phyloP scores from a whole-genome alignment of 176 grass and related monocot species.

The Juncus inflexus region DNA sequence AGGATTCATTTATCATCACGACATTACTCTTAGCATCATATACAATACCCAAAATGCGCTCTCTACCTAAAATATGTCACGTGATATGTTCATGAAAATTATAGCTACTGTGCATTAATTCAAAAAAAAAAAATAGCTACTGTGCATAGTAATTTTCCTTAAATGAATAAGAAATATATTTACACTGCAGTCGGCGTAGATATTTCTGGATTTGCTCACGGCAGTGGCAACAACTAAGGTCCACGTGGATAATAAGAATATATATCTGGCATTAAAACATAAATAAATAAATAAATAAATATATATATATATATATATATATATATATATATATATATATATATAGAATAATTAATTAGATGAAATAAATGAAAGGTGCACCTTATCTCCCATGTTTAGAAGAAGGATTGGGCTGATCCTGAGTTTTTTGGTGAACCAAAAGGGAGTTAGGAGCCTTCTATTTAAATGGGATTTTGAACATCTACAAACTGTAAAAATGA shows the following conservation, averaged over 20 bases:
- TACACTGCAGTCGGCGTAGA: conserved; percentile 20
- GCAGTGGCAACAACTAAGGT: conserved; percentile 6
- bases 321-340: too few species aligned
- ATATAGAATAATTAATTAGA: neutral
- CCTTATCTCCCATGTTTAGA: too few species aligned
- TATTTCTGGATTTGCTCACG: neutral
- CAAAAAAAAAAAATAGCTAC: conserved; percentile 18
- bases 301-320: too few species aligned
- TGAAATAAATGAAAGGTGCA: neutral
- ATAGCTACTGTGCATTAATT: neutral
- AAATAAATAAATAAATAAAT: neutral
- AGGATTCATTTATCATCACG: neutral
- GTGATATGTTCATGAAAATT: neutral
- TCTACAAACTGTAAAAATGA: too few species aligned
- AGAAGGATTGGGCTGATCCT: too few species aligned
- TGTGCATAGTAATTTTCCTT: neutral
- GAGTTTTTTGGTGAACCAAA: too few species aligned
- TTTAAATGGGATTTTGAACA: too few species aligned
- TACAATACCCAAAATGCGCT: neutral
- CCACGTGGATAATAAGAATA: conserved; percentile 11
- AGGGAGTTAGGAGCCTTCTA: too few species aligned
- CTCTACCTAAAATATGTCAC: neutral
- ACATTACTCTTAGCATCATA: conserved; percentile 6
- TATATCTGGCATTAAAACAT: conserved; percentile 1
- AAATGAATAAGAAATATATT: neutral